Percentiles rank a stretch among this genome's conserved stretches.
phyloP scores from a whole-genome alignment of 2,329 filamentous ascomycete genomes.

The Fusarium avenaceum region DNA sequence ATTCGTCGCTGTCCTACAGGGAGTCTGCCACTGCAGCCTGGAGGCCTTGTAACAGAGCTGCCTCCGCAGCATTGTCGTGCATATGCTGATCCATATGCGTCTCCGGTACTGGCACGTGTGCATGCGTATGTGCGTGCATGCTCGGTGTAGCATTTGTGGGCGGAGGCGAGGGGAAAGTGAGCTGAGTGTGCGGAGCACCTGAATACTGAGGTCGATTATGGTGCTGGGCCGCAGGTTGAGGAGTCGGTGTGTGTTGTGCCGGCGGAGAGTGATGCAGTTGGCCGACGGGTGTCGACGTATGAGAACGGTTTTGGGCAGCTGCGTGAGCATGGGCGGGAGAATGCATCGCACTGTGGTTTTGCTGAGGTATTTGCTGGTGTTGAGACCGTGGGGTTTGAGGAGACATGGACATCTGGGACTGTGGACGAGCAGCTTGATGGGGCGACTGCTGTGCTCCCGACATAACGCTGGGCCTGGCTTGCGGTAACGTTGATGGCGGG shows the following conservation, averaged over 20 bases:
- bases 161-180: conserved; percentile 37
- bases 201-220: conserved; percentile 34
- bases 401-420: conserved; percentile 50
- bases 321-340: conserved; percentile 43
- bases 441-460: conserved; percentile 51
- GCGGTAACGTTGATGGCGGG: conserved; percentile 48
- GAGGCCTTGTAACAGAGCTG: conserved; percentile 53
- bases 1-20: conserved; percentile 26
- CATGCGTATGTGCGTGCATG: conserved; percentile 43
- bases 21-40: conserved; percentile 54
- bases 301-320: conserved; percentile 43
- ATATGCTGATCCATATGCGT: conserved; percentile 40
- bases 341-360: conserved; percentile 40
- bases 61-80: conserved; percentile 55
- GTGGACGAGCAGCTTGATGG: conserved; percentile 42
- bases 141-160: conserved; percentile 41
- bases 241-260: conserved; percentile 44
- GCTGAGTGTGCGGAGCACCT: conserved; percentile 36
- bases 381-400: conserved; percentile 49
- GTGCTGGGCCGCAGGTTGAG: conserved; percentile 36
- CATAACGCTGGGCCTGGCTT: conserved; percentile 46
- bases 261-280: conserved; percentile 46
- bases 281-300: conserved; percentile 48
- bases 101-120: conserved; percentile 38
- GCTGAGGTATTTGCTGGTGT: conserved; percentile 39